A percentile compares a stretch with the other conserved stretches of the same genome.
phyloP scores from a whole-genome alignment of 2,329 filamentous ascomycete genomes.

The Trichophyton benhamiae region DNA sequence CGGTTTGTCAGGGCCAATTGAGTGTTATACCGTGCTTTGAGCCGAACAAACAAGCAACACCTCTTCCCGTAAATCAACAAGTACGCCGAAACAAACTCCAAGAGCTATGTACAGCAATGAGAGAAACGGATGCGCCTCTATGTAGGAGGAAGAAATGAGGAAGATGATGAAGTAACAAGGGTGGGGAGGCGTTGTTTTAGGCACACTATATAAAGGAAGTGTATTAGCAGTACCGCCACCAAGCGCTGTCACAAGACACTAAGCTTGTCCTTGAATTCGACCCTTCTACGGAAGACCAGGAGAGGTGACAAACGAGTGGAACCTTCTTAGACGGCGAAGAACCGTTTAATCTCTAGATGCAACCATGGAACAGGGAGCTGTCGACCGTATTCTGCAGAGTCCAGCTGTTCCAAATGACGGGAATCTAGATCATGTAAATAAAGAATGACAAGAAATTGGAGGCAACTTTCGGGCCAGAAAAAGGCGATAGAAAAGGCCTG shows the following conservation, averaged over 20 bases:
- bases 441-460: neutral
- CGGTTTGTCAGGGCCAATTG: constrained; percentile 1
- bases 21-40: neutral
- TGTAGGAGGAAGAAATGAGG: neutral
- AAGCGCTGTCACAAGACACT: constrained; percentile 1
- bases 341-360: neutral
- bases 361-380: neutral
- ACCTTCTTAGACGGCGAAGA: neutral
- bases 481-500: neutral
- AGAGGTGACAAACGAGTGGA: neutral
- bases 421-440: neutral
- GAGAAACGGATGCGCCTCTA: neutral
- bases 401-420: neutral
- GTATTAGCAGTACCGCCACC: neutral
- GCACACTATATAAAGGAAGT: neutral
- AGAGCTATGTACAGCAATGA: constrained; percentile 3
- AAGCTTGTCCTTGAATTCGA: neutral
- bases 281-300: neutral
- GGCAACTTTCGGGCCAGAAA: neutral
- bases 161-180: neutral
- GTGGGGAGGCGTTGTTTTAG: neutral
- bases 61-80: neutral
- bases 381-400: neutral
- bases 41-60: neutral
- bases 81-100: neutral